A percentile compares a stretch with the other conserved stretches of the same genome.
Conservation (phyloP, 768 basidiomycete genomes). For the Hysterangium stoloniferum region DNA sequence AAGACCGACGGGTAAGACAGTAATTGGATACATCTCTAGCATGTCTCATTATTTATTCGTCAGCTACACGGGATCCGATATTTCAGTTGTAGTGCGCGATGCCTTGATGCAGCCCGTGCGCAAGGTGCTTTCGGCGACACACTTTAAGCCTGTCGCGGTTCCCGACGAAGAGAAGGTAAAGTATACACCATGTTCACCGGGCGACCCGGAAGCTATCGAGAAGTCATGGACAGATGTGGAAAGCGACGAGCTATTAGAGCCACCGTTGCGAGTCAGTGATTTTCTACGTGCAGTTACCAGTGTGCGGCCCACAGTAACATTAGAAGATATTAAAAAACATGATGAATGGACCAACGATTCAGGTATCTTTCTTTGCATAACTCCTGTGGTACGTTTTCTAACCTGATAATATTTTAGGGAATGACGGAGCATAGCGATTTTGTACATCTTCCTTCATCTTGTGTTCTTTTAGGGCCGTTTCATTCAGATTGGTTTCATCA, state of each 20-base stretch:
- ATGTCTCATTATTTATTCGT: not conserved
- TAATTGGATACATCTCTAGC: not conserved
- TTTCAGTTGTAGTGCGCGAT: slow-evolving; percentile 89
- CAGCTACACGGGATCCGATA: slow-evolving; percentile 90
- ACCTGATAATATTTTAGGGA: not conserved
- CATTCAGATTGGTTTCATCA: too few relatives aligned
- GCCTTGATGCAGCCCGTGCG: slow-evolving; percentile 98
- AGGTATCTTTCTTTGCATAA: slow-evolving; percentile 42
- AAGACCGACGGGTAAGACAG: slow-evolving; percentile 69
- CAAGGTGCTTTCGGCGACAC: slow-evolving; percentile 91
- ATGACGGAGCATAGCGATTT: slow-evolving; percentile 6
- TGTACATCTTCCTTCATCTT: not conserved
- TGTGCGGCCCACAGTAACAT: slow-evolving; percentile 82
- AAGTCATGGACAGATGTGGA: slow-evolving; percentile 85
- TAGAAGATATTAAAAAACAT: slow-evolving; percentile 77
- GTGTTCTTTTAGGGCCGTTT: slow-evolving; percentile 1
- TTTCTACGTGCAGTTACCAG: slow-evolving; percentile 75
- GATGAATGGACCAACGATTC: slow-evolving; percentile 82
- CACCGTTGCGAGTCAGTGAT: slow-evolving; percentile 66
- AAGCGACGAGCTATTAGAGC: slow-evolving; percentile 86
- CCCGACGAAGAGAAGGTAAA: slow-evolving; percentile 32
- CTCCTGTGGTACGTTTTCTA: not conserved
- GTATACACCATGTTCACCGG: slow-evolving; percentile 96
- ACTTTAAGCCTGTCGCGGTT: slow-evolving; percentile 65
- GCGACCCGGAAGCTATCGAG: slow-evolving; percentile 77